These are phyloP conservation scores for Puccinia triticina DNA, from an alignment of 1,284 basidiomycete genomes.

Conservation along the genomic window DNA sequence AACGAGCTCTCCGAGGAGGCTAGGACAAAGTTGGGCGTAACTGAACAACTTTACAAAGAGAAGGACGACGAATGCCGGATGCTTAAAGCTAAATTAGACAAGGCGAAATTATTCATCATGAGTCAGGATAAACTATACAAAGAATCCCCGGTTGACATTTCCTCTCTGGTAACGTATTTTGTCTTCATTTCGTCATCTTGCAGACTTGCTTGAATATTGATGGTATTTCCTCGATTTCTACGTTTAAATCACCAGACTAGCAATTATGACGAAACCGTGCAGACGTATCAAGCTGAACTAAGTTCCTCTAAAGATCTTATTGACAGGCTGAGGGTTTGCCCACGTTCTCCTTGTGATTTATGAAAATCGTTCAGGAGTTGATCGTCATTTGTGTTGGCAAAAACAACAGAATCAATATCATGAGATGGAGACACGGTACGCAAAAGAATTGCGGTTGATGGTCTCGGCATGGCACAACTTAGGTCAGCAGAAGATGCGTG, in stretches of 20 bases:
- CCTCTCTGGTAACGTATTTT: constrained; percentile 24
- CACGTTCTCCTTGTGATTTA: not conserved
- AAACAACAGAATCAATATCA: constrained; percentile 29
- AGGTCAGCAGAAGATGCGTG: constrained; percentile 43
- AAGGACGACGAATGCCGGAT: constrained; percentile 73
- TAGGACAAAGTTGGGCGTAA: constrained; percentile 72
- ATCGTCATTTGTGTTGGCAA: not conserved
- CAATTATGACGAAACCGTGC: constrained; percentile 39
- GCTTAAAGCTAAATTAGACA: constrained; percentile 74
- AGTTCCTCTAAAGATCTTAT: constrained; percentile 33
- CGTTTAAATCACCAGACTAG: constrained; percentile 24
- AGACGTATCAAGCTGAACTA: constrained; percentile 43
- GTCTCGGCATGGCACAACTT: constrained; percentile 47
- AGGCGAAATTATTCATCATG: constrained; percentile 88
- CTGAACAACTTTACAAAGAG: constrained; percentile 69
- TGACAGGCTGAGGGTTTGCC: constrained; percentile 33
- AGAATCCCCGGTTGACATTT: constrained; percentile 25
- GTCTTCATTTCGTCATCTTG: not conserved
- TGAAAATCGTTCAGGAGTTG: not conserved
- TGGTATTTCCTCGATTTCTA: not conserved
- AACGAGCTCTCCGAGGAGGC: constrained; percentile 78
- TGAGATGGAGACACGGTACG: constrained; percentile 37
- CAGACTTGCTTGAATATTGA: not conserved
- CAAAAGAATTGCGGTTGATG: constrained; percentile 46
- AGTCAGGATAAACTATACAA: constrained; percentile 68